Base-by-base conservation (phyloP, 2,329 filamentous ascomycete species). In the Hypoxylon sp. region DNA sequence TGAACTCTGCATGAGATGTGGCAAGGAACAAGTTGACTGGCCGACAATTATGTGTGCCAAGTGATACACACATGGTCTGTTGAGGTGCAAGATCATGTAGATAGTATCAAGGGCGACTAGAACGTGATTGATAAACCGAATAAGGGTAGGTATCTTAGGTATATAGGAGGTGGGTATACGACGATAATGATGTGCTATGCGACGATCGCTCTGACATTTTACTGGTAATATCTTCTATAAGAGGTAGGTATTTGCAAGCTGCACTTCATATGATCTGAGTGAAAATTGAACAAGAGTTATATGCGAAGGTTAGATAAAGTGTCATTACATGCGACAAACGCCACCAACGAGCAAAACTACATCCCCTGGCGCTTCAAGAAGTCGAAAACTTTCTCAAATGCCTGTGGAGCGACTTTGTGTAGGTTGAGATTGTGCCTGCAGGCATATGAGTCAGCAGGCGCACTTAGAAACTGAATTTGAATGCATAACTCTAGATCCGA, bases 341-440 rank as follows among this genome's bases (percentile, higher is more conserved):
- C 11, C 4, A 13, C 33, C 22, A 26, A 58, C 5, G 26, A 13
- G 14, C 17, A 50, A 37, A 33, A 44, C 24, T 61, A 75, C n/a
- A 74, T 51, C 13, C 72, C 74, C 39, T 76, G 70, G 19, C 64
- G 56, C 17, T 71, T 68, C n/a, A 78, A 51, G 53, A 77, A 77
- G 22, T 70, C 69, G 5, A 78, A 74, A 3, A 76, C 63, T 37
- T 71, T 70, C 2, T 60, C 55, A n/a, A 78, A 77, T 2, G 73
- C 75, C 53, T 66, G 53, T 0, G 74, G 75, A 8, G 76, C 76
- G 10, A 77, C 59, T 48, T 73, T 68, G 52, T 77, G 76, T 14
- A 78, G 47, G 53, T 76, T 76, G 11, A 78, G 70, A n/a, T 76
- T 73, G 33, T 77, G 76, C 3, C 76, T 77, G 42, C 11, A 13